Evolutionary conservation across 768 basidiomycete genomes (phyloP), one percentile per base, ranked within the genome.

Genomic region (Trametes sanguinea): DNA sequence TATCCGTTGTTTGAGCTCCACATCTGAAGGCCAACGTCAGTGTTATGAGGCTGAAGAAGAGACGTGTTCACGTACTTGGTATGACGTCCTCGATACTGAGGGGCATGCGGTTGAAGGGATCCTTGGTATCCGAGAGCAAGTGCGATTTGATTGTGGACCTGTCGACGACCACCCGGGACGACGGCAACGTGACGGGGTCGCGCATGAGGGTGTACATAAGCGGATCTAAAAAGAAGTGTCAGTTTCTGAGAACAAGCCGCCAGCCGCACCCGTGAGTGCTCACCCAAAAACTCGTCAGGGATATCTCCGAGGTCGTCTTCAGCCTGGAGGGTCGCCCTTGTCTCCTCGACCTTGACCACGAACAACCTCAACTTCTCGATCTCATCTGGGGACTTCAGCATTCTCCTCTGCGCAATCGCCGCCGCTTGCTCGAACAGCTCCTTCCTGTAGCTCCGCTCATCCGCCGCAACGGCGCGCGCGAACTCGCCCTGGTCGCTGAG

Each of bases 251-350:
- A 2, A 11, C 5, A 29, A 10, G 27, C 9, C 4, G 39, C 39
- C 4, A 5, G 27, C 29, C 22, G 22, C 22, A 22, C 22, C 22
- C 22, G 22, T 22, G 22, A 22, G 22, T 22, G 69, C 87, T 53
- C 68, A 94, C 95, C 95, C 52, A 95, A 74, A 81, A 90, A 98
- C 72, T 99, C 96, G 45, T 99, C 97, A 0, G 97, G 97, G 53
- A 95, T 76, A 17, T 98, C 97, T 33, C 91, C 94, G 32, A 94
- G 76, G 69, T 95, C 94, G 22, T 97, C 92, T 70, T 97, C 95
- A 39, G 89, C 94, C 68, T 92, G 88, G 60, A 98, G 80, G 9
- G 78, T 80, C n/a, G 81, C 81, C 73, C 87, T 93, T 58, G 86
- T 84, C 68, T 85, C 89, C 73, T 98, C 97, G 1, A 97, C 94